Base-by-base conservation (phyloP, 2,329 filamentous ascomycete species). In the Beauveria bassiana region DNA sequence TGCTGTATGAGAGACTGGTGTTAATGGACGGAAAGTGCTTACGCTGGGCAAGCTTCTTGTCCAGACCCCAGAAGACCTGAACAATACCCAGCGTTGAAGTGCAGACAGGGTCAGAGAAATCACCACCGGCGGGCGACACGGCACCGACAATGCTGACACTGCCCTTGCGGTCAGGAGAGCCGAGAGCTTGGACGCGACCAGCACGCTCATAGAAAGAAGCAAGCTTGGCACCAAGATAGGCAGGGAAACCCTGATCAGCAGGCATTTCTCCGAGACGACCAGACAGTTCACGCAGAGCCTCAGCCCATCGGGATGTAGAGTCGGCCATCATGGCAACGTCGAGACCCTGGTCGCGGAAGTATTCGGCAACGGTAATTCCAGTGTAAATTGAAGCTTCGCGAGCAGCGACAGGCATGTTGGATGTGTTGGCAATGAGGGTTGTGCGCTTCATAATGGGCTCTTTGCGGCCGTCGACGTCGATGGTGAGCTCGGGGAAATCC, bases 401-500 rank as follows among this genome's bases (percentile, higher is more conserved):
- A 64, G 95, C 95, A 66, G 95, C 95, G 71, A 99, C 95, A 65
- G 95, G 95, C 95, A 99, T 99, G 83, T 99, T 99, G 70, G 95
- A 99, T 49, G 95, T 99, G 79, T 99, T 99, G 75, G 95, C 95
- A 73, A 99, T 98, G 64, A 99, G 84, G 24, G 92, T 96, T 18
- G 95, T 99, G 75, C 95, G 93, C 86, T 99, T 99, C 95, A 99
- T 99, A 81, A 99, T 99, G 68, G 93, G 93, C 75, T 99, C 95
- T 78, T 93, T 89, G 73, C 93, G 91, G 70, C 95, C 95, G 49
- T 96, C 89, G 68, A 98, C 86, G 20, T 96, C 89, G 72, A 99
- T 99, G 53, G 90, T 90, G 67, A 99, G 90, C 84, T 98, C 93
- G 63, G 95, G 95, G 83, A 99, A 99, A 78, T 99, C 95, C 90